Conservation (phyloP, 1,284 basidiomycete genomes). For the Ceratobasidium sp. region DNA sequence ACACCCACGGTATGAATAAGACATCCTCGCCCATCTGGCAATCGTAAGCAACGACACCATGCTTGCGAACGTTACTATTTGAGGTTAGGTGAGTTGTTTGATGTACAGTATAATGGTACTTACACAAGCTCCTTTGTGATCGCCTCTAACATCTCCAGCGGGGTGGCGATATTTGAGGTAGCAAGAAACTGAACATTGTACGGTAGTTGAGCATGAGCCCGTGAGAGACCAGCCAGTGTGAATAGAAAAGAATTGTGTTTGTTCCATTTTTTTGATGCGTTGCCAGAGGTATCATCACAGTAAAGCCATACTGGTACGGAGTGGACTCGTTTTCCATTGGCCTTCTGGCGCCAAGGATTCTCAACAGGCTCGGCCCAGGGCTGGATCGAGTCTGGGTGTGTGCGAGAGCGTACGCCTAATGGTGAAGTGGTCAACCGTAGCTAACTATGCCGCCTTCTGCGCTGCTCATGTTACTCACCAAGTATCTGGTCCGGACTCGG, state of each 20-base stretch:
- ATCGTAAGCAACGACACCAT: slow-evolving; percentile 61
- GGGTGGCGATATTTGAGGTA: slow-evolving; percentile 61
- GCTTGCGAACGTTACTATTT: neutral
- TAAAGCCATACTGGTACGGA: slow-evolving; percentile 60
- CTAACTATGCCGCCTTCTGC: too few species aligned
- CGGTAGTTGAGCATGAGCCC: slow-evolving; percentile 50
- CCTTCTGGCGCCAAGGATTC: neutral
- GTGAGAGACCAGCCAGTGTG: slow-evolving; percentile 57
- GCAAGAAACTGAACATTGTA: slow-evolving; percentile 61
- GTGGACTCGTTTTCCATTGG: neutral
- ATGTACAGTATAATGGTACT: slow-evolving; percentile 14
- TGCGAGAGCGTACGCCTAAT: neutral
- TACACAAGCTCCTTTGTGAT: slow-evolving; percentile 57
- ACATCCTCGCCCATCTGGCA: slow-evolving; percentile 54
- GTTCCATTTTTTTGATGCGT: slow-evolving; percentile 64
- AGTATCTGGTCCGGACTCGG: neutral
- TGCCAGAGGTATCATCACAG: slow-evolving; percentile 64
- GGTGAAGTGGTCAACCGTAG: too few species aligned
- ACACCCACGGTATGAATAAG: slow-evolving; percentile 57
- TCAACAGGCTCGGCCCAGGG: neutral
- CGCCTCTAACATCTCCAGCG: slow-evolving; percentile 63
- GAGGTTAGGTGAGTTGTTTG: neutral
- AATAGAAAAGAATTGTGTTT: slow-evolving; percentile 62
- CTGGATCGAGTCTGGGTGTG: neutral
- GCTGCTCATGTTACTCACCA: neutral